These are phyloP conservation scores for Hymenotorrendiella dingleyae DNA, from an alignment of 2,329 filamentous ascomycete species.

Conservation along the genomic window DNA sequence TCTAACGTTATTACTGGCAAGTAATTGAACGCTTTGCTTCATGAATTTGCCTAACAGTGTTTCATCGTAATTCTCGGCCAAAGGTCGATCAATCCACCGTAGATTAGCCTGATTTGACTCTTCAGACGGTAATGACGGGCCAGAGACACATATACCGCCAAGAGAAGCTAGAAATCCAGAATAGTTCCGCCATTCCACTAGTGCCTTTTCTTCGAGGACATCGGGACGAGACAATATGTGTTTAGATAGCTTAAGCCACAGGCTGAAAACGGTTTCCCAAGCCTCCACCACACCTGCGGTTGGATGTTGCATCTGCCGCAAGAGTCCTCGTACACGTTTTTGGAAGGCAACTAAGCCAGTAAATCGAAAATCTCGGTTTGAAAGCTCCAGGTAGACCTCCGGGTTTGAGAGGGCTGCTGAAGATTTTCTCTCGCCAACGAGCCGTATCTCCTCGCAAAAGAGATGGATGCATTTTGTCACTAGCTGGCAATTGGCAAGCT, in stretches of 20 bases:
- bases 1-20: constrained; percentile 57
- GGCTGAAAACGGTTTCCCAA: constrained; percentile 61
- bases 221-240: constrained; percentile 53
- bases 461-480: constrained; percentile 57
- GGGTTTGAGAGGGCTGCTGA: constrained; percentile 53
- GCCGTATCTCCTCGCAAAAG: constrained; percentile 55
- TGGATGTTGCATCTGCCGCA: constrained; percentile 56
- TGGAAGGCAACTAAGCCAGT: constrained; percentile 66
- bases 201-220: constrained; percentile 46
- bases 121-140: constrained; percentile 48
- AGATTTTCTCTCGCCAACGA: constrained; percentile 48
- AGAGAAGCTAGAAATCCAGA: constrained; percentile 64
- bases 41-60: constrained; percentile 55
- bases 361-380: constrained; percentile 58
- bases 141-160: constrained; percentile 59
- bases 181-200: constrained; percentile 63
- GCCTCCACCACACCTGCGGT: constrained; percentile 61
- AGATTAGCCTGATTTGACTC: constrained; percentile 52
- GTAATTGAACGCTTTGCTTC: constrained; percentile 56
- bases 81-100: constrained; percentile 53
- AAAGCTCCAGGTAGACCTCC: constrained; percentile 55
- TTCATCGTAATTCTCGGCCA: constrained; percentile 54
- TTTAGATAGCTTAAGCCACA: constrained; percentile 58
- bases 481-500: constrained; percentile 59
- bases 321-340: constrained; percentile 54